Evolutionary conservation across 345 rosid genomes (phyloP), one percentile per base, ranked within the genome.

Genomic region (Dovyalis caffra): DNA sequence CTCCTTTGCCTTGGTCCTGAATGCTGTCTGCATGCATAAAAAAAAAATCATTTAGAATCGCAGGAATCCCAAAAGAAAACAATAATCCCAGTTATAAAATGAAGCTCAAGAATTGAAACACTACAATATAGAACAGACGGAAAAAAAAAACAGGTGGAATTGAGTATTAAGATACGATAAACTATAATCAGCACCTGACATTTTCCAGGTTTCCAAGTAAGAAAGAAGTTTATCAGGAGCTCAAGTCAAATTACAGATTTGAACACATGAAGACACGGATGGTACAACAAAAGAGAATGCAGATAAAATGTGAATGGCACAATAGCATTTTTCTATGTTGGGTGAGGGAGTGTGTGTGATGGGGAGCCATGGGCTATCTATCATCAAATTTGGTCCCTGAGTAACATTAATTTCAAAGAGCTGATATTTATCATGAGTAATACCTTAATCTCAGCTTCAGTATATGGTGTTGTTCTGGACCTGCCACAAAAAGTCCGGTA

Each of bases 371-470:
- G n/a, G n/a, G n/a, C n/a, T 29, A 40, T 45, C 64, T 53, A 10
- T 28, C 20, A 20, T 10, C 64, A 53, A 33, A 32, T 51, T 10
- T 43, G 43, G 23, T 5, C 6, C 12, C 18, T 43, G 49, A 3
- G 18, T 14, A 58, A 69, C 20, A 70, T 43, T 35, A 37, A 23
- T 29, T 1, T 38, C 5, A 66, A 32, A 60, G 63, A 57, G n/a
- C 58, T 38, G 67, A 51, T 26, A 26, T 14, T 15, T 4, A 61
- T 57, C 16, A 70, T 12, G 61, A 49, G 29, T 6, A 21, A 34
- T 89, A 92, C 98, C 99, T 95, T 95, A 80, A 95, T 89, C 87
- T 95, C 99, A 69, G 89, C 91, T 82, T 95, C 98, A 34, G 98
- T 86, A 75, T 91, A 95, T 40, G 98, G 94, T 64, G 83, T 76